Base-by-base conservation (phyloP, 1,139 yeast species). In the Suhomyces bribrorum region DNA sequence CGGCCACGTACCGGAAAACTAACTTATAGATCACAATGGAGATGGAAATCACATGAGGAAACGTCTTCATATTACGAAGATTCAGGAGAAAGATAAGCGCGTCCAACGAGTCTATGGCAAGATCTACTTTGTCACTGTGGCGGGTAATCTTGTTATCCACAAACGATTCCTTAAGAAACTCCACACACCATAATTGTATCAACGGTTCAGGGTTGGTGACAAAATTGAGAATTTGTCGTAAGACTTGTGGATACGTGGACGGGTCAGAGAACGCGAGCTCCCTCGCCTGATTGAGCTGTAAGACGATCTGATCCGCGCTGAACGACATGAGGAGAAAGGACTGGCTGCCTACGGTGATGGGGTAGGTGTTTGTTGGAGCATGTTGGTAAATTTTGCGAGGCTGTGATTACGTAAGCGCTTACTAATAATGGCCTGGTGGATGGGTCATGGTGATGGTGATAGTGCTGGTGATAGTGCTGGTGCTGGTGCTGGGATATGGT, bases 271-370 rank as follows among this genome's bases (percentile, higher is more conserved):
- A 61, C 1, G 81, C 81, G 49, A 77, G 60, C 14, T 61, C 58
- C 34, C 72, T 69, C 14, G 85, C 85, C 54, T 77, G 76, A 32
- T 67, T 57, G 36, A 79, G 66, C 45, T 74, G 79, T 18, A 61
- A 69, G 33, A 70, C 59, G 34, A 49, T 45, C 32, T 48, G 50
- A 20, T 40, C 44, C 13, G 50, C 48, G 14, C 41, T 40, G 42
- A 47, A 47, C 31, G 47, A 45, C 48, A 45, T 43, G 32, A 28
- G n/a, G n/a, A n/a, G n/a, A n/a, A n/a, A n/a, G n/a, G n/a, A n/a
- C n/a, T n/a, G n/a, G n/a, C n/a, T n/a, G n/a, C n/a, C n/a, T n/a
- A n/a, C n/a, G n/a, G n/a, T n/a, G n/a, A 20, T 20, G 6, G 23
- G 8, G 8, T 20, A 20, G 23, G 23, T 20, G 5, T 20, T 8